Conservation (phyloP, 192 early-diverging fungal genomes). For the Geranomyces michiganensis region DNA sequence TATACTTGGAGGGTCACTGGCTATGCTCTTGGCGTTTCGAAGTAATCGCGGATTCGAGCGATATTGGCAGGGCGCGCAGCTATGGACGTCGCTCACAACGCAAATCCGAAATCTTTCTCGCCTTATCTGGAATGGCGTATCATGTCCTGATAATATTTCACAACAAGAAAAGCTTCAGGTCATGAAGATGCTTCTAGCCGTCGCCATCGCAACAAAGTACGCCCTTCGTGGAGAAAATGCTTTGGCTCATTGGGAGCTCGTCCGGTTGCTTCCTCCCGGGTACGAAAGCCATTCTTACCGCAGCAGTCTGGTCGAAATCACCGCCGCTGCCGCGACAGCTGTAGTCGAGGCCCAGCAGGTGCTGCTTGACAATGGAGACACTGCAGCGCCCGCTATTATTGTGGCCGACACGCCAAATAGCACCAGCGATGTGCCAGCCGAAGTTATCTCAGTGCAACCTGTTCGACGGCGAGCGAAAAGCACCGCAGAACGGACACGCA, state of each 20-base stretch:
- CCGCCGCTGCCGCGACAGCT: not conserved
- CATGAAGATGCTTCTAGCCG: constrained; percentile 73
- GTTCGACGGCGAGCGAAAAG: not conserved
- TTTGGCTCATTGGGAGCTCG: constrained; percentile 50
- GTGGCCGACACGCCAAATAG: not conserved
- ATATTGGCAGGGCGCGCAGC: constrained; percentile 81
- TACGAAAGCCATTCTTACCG: constrained; percentile 53
- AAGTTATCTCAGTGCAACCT: not conserved
- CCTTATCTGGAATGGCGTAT: constrained; percentile 65
- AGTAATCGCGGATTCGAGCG: constrained; percentile 72
- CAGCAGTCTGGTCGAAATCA: constrained; percentile 23
- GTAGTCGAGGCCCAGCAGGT: not conserved
- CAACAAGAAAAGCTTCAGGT: constrained; percentile 64
- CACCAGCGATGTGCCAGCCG: too few species aligned
- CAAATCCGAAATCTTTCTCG: constrained; percentile 73
- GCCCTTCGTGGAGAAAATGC: constrained; percentile 67
- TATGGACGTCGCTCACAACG: constrained; percentile 67
- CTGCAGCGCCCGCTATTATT: not conserved
- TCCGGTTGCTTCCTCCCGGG: constrained; percentile 60
- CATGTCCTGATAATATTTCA: not conserved
- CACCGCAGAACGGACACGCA: not conserved
- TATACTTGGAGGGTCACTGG: constrained; percentile 40
- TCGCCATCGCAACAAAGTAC: constrained; percentile 77
- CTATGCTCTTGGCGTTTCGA: constrained; percentile 75
- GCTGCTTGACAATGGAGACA: not conserved